Base-by-base conservation (phyloP, 108 stramenopile species). In the Nannochloropsis gaditana region DNA sequence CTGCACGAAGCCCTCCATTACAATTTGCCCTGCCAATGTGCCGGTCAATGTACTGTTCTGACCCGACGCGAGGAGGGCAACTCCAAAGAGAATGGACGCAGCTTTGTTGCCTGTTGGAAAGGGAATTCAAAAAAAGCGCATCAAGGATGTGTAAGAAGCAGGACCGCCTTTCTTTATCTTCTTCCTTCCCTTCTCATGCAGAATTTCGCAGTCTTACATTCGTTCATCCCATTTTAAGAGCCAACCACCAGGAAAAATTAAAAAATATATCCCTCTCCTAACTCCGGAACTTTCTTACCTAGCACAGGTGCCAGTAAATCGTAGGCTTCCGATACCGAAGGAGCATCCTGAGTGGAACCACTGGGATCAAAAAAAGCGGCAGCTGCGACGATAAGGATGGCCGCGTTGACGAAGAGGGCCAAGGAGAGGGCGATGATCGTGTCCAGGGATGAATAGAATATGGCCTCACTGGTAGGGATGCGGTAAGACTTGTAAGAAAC, bases 1-100 rank as follows among this genome's bases (percentile, higher is more conserved):
- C 86, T 82, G n/a, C 59, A 79, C 82, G 80, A 86, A 86, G 43
- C 86, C 86, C 80, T 86, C 86, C 86, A 86, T 86, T 11, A 86
- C 86, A 21, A 86, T 86, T 43, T 86, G 86, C 17, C 86, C 86
- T 9, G 86, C 80, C 81, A 86, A 11, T 11, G 82, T 83, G 19
- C 86, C 86, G 9, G 86, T 86, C 11, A 86, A 21, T 9, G 86
- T 86, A 9, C 80, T 82, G 82, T 86, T 86, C 59, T 86, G 86
- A 17, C 86, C 86, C 41, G 86, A 41, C 9, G 86, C 86, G 9
- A 86, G 82, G 19, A 86, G 82, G 19, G 86, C 86, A 43, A 86
- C 59, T 11, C 82, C 86, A 50, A 86, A 86, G 21, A 86, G 82
- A 45, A 86, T 83, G 9, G 86, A 79, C 41, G 86, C 81, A 11